A percentile compares a stretch with the other conserved stretches of the same genome.
Evolutionary conservation across 768 basidiomycete genomes (phyloP).

Genomic region (Russula compacta): DNA sequence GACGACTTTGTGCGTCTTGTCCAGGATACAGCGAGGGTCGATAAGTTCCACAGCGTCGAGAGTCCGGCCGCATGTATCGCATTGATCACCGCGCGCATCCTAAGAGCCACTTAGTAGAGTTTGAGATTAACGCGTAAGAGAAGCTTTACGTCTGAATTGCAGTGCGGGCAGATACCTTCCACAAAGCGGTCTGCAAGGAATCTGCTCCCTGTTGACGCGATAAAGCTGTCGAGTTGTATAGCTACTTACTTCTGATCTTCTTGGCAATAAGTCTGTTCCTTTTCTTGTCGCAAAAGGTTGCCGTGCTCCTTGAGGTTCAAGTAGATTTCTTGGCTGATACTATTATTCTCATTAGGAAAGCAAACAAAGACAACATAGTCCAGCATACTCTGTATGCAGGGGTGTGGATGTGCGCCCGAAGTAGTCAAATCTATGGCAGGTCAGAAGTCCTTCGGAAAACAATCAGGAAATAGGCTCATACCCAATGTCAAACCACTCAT

Average conservation of each 20-base stretch:
- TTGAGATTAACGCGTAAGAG: background rate
- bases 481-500: slow-evolving; percentile 98
- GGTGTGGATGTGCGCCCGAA: slow-evolving; percentile 94
- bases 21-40: slow-evolving; percentile 87
- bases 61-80: slow-evolving; percentile 87
- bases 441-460: background rate
- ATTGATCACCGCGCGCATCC: slow-evolving; percentile 98
- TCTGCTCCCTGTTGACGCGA: slow-evolving; percentile 30
- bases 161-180: slow-evolving; percentile 95
- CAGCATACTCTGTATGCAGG: slow-evolving; percentile 74
- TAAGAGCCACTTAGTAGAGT: slow-evolving; percentile 23
- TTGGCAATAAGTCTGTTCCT: slow-evolving; percentile 93
- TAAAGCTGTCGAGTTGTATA: slow-evolving; percentile 1
- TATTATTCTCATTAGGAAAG: slow-evolving; percentile 25
- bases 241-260: slow-evolving; percentile 65
- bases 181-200: slow-evolving; percentile 97
- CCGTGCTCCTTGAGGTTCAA: slow-evolving; percentile 70
- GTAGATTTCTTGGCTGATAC: slow-evolving; percentile 89
- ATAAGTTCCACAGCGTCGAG: slow-evolving; percentile 89
- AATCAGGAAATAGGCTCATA: slow-evolving; percentile 26
- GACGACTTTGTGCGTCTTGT: slow-evolving; percentile 69
- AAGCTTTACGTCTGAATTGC: slow-evolving; percentile 59
- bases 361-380: background rate
- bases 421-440: slow-evolving; percentile 69
- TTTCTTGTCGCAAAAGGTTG: slow-evolving; percentile 71